These are phyloP conservation scores for Podospora fimiseda DNA, from an alignment of 495 filamentous ascomycete genomes.

Conservation along the genomic window DNA sequence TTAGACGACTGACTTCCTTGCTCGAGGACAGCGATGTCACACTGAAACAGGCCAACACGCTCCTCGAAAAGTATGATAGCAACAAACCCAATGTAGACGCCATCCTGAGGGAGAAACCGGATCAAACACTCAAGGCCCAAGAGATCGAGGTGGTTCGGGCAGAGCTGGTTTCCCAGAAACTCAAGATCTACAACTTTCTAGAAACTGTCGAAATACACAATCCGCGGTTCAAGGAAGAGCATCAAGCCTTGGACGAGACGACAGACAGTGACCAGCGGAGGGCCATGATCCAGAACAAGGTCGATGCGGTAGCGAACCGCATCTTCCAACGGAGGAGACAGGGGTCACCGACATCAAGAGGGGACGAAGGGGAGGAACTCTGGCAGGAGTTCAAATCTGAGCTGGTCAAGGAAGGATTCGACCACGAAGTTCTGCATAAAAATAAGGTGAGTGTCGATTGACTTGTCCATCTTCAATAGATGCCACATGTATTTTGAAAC, in stretches of 20 bases:
- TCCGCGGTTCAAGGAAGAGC: constrained; percentile 24
- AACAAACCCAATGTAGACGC: constrained; percentile 9
- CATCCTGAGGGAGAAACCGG: constrained; percentile 15
- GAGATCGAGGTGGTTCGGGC: constrained; percentile 32
- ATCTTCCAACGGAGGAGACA: constrained; percentile 35
- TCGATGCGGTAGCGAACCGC: constrained; percentile 44
- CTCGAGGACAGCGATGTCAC: constrained; percentile 44
- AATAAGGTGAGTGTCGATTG: constrained; percentile 40
- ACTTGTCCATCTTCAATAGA: not conserved
- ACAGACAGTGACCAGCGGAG: constrained; percentile 24
- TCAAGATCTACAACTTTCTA: constrained; percentile 41
- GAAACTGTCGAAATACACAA: constrained; percentile 41
- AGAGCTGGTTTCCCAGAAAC: constrained; percentile 35
- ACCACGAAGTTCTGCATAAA: constrained; percentile 40
- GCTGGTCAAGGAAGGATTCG: constrained; percentile 47
- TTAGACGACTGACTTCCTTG: constrained; percentile 37
- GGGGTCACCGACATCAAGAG: constrained; percentile 25
- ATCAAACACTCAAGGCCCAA: constrained; percentile 22
- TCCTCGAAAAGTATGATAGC: constrained; percentile 35
- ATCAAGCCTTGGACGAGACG: constrained; percentile 13
- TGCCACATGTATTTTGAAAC: not conserved
- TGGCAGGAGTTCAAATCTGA: constrained; percentile 51
- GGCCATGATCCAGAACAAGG: constrained; percentile 43
- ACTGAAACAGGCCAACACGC: constrained; percentile 41
- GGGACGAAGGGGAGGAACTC: constrained; percentile 36